phyloP scores from a whole-genome alignment of 2,329 filamentous ascomycete genomes.

The Metarhizium rileyi region DNA sequence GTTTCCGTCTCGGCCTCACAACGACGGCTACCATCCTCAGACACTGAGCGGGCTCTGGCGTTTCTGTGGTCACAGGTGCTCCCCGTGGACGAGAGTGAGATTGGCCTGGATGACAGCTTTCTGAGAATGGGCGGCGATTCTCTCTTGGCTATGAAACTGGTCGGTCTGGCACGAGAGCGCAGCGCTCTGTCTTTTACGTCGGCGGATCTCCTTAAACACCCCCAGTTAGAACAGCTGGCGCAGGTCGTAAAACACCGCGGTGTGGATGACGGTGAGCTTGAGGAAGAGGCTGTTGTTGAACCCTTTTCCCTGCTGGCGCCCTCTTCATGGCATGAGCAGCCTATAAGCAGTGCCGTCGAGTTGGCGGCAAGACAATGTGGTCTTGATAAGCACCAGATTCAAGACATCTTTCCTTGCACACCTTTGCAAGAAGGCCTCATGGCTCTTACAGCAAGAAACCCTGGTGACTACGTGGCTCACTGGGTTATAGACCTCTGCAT shows the following conservation, averaged over 20 bases:
- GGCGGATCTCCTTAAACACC: no score
- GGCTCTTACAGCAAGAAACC: background rate
- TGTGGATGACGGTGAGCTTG: no score
- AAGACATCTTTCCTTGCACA: conserved; percentile 2
- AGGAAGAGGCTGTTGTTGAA: no score
- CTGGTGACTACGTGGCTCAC: background rate
- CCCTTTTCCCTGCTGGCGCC: no score
- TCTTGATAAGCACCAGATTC: background rate
- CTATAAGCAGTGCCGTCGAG: background rate
- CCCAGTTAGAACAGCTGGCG: no score
- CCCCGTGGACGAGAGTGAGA: background rate
- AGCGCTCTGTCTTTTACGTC: no score
- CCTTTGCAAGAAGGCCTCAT: conserved; percentile 1
- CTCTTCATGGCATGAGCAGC: background rate
- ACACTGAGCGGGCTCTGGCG: conserved; percentile 11
- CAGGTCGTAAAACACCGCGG: no score
- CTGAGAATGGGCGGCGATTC: conserved; percentile 9
- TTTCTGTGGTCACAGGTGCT: conserved; percentile 3
- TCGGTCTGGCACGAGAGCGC: no score
- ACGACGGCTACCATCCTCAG: conserved; percentile 4
- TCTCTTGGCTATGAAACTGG: conserved; percentile 9
- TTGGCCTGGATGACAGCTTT: conserved; percentile 7
- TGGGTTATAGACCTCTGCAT: background rate
- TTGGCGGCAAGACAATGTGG: background rate
- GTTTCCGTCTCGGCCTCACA: background rate